phyloP scores from a whole-genome alignment of 768 basidiomycete species.

The Gelatoporia subvermispora region DNA sequence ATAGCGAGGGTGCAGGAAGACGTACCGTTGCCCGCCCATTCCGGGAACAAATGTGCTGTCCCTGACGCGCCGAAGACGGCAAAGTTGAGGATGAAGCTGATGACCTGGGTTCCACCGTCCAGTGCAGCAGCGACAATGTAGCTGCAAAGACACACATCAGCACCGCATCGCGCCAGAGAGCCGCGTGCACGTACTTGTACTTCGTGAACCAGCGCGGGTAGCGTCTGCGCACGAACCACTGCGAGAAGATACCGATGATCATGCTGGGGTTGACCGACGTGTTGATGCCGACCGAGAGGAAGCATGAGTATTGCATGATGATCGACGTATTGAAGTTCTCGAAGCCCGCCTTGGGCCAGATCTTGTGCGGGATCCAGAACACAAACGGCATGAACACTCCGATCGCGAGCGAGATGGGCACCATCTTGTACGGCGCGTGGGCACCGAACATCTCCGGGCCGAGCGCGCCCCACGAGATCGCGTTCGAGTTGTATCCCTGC shows the following conservation, averaged over 20 bases:
- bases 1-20: not conserved
- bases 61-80: conserved; percentile 26
- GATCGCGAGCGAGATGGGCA: conserved; percentile 39
- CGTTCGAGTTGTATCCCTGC: conserved; percentile 43
- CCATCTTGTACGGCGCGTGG: conserved; percentile 11
- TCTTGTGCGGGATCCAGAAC: conserved; percentile 44
- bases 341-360: conserved; percentile 43
- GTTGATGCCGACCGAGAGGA: conserved; percentile 54
- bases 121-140: conserved; percentile 37
- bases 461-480: conserved; percentile 56
- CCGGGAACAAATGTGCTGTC: conserved; percentile 21
- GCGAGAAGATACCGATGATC: conserved; percentile 40
- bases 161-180: not conserved
- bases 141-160: conserved; percentile 11
- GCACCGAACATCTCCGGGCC: conserved; percentile 20
- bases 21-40: conserved; percentile 24
- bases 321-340: conserved; percentile 49
- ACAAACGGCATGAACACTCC: conserved; percentile 51
- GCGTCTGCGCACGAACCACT: conserved; percentile 37
- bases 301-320: conserved; percentile 34
- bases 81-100: conserved; percentile 32
- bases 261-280: conserved; percentile 43
- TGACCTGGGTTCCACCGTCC: conserved; percentile 35
- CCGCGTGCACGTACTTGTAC: conserved; percentile 1
- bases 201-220: conserved; percentile 35